A percentile compares a stretch with the other conserved stretches of the same genome.
Conservation (phyloP, 805 yeast genomes). For the Blastobotrys robertii region DNA sequence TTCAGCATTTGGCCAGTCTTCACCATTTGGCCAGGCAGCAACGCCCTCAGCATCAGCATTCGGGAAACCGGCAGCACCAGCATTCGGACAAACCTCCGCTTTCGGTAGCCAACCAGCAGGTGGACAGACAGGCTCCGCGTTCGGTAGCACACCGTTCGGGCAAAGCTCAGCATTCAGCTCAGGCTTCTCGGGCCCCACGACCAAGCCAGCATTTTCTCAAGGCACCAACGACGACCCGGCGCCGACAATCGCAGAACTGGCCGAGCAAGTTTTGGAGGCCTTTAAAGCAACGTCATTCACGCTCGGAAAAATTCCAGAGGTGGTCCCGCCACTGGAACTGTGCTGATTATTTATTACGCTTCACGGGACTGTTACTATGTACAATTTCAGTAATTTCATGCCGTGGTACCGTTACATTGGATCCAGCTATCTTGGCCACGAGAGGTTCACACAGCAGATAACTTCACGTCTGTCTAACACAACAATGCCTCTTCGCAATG, state of each 20-base stretch:
- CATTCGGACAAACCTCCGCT: slow-evolving; percentile 1
- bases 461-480: too few relatives aligned
- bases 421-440: too few relatives aligned
- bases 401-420: too few relatives aligned
- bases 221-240: slow-evolving; percentile 26
- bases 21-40: slow-evolving; percentile 2
- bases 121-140: not conserved
- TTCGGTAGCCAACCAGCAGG: not conserved
- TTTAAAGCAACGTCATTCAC: slow-evolving; percentile 31
- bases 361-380: too few relatives aligned
- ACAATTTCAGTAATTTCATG: too few relatives aligned
- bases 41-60: not conserved
- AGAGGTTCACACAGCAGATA: too few relatives aligned
- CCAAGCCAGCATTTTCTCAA: slow-evolving; percentile 24
- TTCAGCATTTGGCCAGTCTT: not conserved
- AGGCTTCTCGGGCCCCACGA: not conserved
- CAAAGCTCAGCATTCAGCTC: slow-evolving; percentile 1
- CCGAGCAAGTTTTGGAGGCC: slow-evolving; percentile 35
- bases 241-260: slow-evolving; percentile 30
- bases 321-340: slow-evolving; percentile 23
- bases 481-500: too few relatives aligned
- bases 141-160: slow-evolving; percentile 1
- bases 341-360: slow-evolving; percentile 11
- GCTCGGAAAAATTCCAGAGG: slow-evolving; percentile 25
- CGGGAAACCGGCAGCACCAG: not conserved